Evolutionary conservation across 2,329 filamentous ascomycete genomes (phyloP).

Genomic region (Pleomassaria siparia): DNA sequence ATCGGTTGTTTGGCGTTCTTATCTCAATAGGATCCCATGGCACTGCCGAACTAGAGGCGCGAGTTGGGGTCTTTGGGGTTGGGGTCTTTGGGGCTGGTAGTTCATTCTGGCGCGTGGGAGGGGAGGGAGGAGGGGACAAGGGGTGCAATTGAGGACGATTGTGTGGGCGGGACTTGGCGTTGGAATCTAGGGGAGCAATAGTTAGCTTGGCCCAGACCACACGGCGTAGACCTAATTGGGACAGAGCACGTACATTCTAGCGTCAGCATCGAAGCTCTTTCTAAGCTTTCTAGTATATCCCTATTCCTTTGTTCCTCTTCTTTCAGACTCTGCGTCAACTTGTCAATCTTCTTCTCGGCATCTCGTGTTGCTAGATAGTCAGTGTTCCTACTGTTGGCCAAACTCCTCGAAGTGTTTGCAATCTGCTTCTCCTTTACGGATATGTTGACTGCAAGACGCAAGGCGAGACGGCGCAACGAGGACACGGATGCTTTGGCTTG

Average conservation of each 20-base stretch:
- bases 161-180: constrained; percentile 20
- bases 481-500: constrained; percentile 39
- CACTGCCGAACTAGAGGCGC: constrained; percentile 18
- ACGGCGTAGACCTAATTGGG: constrained; percentile 1
- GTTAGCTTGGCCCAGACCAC: constrained; percentile 4
- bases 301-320: constrained; percentile 40
- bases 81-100: constrained; percentile 24
- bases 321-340: constrained; percentile 31
- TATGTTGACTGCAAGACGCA: constrained; percentile 43
- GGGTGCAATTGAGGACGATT: constrained; percentile 24
- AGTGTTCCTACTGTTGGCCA: constrained; percentile 34
- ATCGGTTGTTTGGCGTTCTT: constrained; percentile 35
- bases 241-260: constrained; percentile 32
- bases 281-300: constrained; percentile 40
- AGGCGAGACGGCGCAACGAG: constrained; percentile 38
- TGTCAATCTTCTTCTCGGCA: constrained; percentile 37
- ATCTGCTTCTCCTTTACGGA: constrained; percentile 44
- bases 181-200: constrained; percentile 21
- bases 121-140: constrained; percentile 39
- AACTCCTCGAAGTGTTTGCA: constrained; percentile 32
- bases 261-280: constrained; percentile 40
- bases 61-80: constrained; percentile 25
- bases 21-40: constrained; percentile 30
- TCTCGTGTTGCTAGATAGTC: constrained; percentile 34
- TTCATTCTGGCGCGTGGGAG: constrained; percentile 25